Base-by-base conservation (phyloP, 2,329 filamentous ascomycete species). In the Cladosporium sphaerospermum region DNA sequence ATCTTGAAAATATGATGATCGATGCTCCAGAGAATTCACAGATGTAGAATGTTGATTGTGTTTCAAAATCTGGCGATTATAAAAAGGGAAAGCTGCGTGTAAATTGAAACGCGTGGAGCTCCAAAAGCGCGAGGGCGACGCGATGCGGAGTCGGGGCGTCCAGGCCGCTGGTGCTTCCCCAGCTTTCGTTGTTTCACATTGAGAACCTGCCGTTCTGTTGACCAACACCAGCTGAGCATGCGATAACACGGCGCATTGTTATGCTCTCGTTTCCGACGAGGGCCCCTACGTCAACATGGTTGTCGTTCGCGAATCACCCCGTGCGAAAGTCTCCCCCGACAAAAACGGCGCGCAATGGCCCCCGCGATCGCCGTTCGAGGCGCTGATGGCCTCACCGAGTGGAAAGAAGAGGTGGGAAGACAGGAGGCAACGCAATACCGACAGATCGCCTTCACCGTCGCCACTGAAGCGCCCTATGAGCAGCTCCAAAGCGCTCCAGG, bases 391-490 rank as follows among this genome's bases (percentile, higher is more conserved):
- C 65, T 85, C 91, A 3, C 92, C 92, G 1, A 82, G 85, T 59
- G 92, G 90, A 50, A 85, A 90, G 62, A 83, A 85, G 67, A 85
- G 83, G 67, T 82, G 89, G 64, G 80, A 85, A 67, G 81, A 84
- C 56, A 76, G 86, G 62, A 79, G 82, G 59, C 80, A 84, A 58
- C 81, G 81, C 61, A 49, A 55, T 7, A 52, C 54, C 16, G 61
- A 65, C 37, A 54, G 71, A 1, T 68, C 68, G 19, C 70, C 71
- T 3, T 74, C 87, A 23, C 84, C 85, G 1, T 85, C 85, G 1
- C 82, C 83, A 9, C 54, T 61, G 37, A 57, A 57, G 56, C 58
- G 61, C 44, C 54, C 60, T 5, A 53, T 61, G 39, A 54, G 55
- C 16, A 64, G 62, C 55, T 62, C 60, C 28, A 60, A 57, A 52